phyloP scores from a whole-genome alignment of 768 basidiomycete species.

The Strobilomyces echinocephalus region DNA sequence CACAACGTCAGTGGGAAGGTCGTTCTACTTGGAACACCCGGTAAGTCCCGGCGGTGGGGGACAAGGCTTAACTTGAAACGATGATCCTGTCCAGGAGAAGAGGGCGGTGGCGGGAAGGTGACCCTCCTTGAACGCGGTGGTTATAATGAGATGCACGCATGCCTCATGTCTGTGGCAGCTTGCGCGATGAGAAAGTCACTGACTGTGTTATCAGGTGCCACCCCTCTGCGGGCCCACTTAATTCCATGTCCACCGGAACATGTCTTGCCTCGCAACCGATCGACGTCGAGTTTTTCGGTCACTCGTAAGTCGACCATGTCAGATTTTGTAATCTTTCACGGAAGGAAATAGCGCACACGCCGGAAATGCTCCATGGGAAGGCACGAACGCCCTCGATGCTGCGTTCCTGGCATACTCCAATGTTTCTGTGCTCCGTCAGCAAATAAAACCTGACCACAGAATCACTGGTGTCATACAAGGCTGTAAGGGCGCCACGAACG shows the following conservation, averaged over 20 bases:
- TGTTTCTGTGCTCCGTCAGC: constrained; percentile 78
- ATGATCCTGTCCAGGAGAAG: constrained; percentile 53
- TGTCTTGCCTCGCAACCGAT: constrained; percentile 63
- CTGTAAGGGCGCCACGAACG: constrained; percentile 63
- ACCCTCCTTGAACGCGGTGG: constrained; percentile 69
- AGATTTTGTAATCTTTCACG: constrained; percentile 1
- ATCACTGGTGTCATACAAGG: constrained; percentile 76
- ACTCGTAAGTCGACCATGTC: constrained; percentile 44
- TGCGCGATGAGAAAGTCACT: constrained; percentile 11
- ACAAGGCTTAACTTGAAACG: not conserved
- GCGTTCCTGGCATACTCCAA: constrained; percentile 80
- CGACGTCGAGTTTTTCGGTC: constrained; percentile 69
- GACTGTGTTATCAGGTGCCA: constrained; percentile 54
- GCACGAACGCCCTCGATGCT: constrained; percentile 81
- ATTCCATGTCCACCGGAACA: constrained; percentile 48
- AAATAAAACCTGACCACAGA: constrained; percentile 77
- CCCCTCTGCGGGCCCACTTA: constrained; percentile 52
- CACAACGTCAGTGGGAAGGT: constrained; percentile 63
- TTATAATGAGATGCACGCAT: constrained; percentile 77
- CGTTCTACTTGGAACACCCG: constrained; percentile 74
- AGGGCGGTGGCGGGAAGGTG: constrained; percentile 74
- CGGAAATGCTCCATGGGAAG: constrained; percentile 81
- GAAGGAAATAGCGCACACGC: constrained; percentile 60
- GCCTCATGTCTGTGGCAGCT: constrained; percentile 54
- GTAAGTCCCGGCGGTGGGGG: constrained; percentile 30